These are phyloP conservation scores for Brassica rapa DNA, from an alignment of 345 rosid genomes.

Conservation along the genomic window DNA sequence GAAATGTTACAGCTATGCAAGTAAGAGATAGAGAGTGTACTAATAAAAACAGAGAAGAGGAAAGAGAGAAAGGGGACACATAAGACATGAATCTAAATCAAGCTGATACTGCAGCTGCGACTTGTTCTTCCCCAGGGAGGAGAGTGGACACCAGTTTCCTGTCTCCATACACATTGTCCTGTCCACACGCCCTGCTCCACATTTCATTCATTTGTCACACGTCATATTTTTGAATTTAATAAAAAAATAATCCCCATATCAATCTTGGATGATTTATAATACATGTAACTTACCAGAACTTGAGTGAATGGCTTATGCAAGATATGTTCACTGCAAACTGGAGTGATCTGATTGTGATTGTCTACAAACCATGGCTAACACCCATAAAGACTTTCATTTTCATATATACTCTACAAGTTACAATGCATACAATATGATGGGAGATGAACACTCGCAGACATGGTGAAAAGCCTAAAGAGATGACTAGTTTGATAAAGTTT, in stretches of 20 bases:
- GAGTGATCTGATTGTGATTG: too few relatives aligned
- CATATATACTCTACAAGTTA: too few relatives aligned
- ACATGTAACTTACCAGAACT: conserved; percentile 94
- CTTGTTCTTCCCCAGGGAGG: conserved; percentile 75
- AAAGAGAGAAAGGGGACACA: background rate
- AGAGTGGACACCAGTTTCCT: conserved; percentile 92
- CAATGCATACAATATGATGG: too few relatives aligned
- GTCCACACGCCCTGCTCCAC: conserved; percentile 72
- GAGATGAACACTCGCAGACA: too few relatives aligned
- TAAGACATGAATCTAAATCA: conserved; percentile 11
- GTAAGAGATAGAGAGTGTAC: conserved; percentile 20
- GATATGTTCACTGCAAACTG: too few relatives aligned
- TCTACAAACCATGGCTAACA: too few relatives aligned
- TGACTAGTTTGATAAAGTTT: too few relatives aligned
- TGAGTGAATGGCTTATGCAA: conserved; percentile 3
- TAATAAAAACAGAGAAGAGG: background rate
- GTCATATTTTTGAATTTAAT: background rate
- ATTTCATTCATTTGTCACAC: background rate
- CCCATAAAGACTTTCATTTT: too few relatives aligned
- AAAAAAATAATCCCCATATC: background rate
- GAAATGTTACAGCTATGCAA: conserved; percentile 4
- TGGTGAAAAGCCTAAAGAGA: too few relatives aligned
- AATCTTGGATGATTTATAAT: background rate
- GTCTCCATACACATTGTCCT: conserved; percentile 94
- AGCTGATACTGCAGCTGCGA: conserved; percentile 65